Base-by-base conservation (phyloP, 441 rosid species). In the Gossypium trilobum region DNA sequence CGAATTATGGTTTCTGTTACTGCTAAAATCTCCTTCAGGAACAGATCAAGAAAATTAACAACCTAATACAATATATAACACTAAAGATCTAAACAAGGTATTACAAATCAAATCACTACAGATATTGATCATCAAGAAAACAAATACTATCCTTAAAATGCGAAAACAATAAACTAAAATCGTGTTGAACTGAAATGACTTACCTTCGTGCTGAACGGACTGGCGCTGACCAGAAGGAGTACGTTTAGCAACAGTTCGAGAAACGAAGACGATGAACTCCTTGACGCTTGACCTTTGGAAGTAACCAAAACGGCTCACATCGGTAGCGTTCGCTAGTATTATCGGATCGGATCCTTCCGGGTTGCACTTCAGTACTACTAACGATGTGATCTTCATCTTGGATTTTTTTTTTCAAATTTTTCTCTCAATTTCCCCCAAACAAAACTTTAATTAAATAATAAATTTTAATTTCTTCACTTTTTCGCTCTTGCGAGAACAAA, bases 161-260 rank as follows among this genome's bases (percentile, higher is more conserved):
- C 57, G 11, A 42, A 20, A 20, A 20, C 11, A 42, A 22, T 29
- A 57, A 73, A 76, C 7, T 33, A 39, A 56, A 55, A 63, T 61
- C 2, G 9, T 22, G 16, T 0, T 22, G 46, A 71, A 33, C 42
- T 9, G 14, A 3, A 23, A 68, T 3, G 17, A 52, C 36, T 6
- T 20, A 94, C 99, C 99, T 87, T 92, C 91, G 78, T 95, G 97
- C 71, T 89, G 96, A 11, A 95, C 99, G 39, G 97, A 90, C 71
- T 95, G 99, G 62, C 97, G 95, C 65, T 92, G 95, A 61, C 82
- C 82, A 16, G 94, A 87, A 51, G 89, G 88, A 39, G 96, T 91
- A 17, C 97, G 91, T 58, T 82, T 92, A 22, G 94, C 97, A 73
- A 94, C 99, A 59, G 97, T 90, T 27, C 97, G 94, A 10, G 91